These are phyloP conservation scores for Mesembryanthemum crystallinum DNA, from an alignment of 148 eudicot genomes.

Conservation along the genomic window DNA sequence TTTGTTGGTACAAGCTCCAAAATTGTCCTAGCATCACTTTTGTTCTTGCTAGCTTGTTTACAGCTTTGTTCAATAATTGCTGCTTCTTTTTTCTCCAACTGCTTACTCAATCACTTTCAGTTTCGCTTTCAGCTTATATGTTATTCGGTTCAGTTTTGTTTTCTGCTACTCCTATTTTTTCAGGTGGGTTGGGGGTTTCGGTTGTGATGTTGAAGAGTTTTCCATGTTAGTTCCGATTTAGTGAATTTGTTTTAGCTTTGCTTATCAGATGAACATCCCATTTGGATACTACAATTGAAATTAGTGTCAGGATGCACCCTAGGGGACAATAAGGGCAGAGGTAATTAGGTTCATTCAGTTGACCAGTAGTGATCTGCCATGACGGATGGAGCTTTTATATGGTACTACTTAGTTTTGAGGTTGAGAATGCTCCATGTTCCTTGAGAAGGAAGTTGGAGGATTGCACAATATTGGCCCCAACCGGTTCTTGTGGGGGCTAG, in stretches of 20 bases:
- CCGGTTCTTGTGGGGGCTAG: too few species aligned
- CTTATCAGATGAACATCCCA: not conserved
- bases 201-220: not conserved
- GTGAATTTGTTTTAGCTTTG: not conserved
- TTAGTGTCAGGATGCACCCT: not conserved
- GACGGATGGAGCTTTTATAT: too few species aligned
- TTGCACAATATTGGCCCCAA: too few species aligned
- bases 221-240: not conserved
- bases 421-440: too few species aligned
- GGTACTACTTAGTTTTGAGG: too few species aligned
- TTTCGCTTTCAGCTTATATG: not conserved
- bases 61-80: not conserved
- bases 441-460: too few species aligned
- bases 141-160: not conserved
- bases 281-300: not conserved
- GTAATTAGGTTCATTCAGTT: too few species aligned
- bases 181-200: not conserved
- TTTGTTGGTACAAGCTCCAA: slow-evolving; percentile 2
- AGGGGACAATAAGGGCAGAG: not conserved
- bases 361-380: too few species aligned
- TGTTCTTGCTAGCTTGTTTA: not conserved
- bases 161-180: not conserved
- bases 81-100: not conserved
- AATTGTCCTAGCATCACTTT: not conserved
- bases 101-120: not conserved